These are phyloP conservation scores for Cryptococcus neoformans DNA, from an alignment of 1,284 basidiomycete genomes.

Conservation along the genomic window DNA sequence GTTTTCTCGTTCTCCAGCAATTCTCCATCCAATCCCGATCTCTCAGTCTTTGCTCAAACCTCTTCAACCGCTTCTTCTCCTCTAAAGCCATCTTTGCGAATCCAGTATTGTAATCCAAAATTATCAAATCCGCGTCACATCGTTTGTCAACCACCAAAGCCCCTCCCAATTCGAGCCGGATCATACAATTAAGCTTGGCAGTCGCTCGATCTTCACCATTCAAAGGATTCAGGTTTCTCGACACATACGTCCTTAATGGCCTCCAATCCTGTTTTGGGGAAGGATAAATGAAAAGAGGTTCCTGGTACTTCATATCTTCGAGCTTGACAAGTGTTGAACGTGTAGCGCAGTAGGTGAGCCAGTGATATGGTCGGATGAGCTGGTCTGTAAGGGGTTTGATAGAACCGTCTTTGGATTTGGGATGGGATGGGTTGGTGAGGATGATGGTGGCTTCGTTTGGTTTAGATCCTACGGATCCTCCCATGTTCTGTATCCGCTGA, in stretches of 20 bases:
- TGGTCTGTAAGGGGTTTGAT: neutral
- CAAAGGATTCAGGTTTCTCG: conserved; percentile 27
- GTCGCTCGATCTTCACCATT: conserved; percentile 9
- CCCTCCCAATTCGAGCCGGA: conserved; percentile 18
- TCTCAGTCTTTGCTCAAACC: conserved; percentile 31
- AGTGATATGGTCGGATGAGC: conserved; percentile 31
- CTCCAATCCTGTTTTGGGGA: conserved; percentile 3
- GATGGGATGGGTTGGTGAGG: conserved; percentile 21
- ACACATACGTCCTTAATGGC: conserved; percentile 35
- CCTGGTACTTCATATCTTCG: conserved; percentile 8
- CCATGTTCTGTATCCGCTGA: conserved; percentile 5
- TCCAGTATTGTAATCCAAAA: conserved; percentile 28
- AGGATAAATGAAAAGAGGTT: conserved; percentile 22
- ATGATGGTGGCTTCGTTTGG: conserved; percentile 14
- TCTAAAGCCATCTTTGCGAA: conserved; percentile 25
- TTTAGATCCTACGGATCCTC: conserved; percentile 1
- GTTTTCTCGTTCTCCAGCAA: conserved; percentile 12
- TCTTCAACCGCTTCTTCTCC: conserved; percentile 24
- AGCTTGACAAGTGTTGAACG: conserved; percentile 7
- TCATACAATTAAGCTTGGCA: conserved; percentile 13
- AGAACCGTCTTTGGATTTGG: neutral
- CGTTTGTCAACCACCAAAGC: conserved; percentile 30
- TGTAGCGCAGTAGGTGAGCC: conserved; percentile 23
- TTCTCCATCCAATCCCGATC: conserved; percentile 42
- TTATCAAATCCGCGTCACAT: conserved; percentile 31